phyloP scores from a whole-genome alignment of 2,329 filamentous ascomycete species.

The Neofusicoccum kwambonambiense region DNA sequence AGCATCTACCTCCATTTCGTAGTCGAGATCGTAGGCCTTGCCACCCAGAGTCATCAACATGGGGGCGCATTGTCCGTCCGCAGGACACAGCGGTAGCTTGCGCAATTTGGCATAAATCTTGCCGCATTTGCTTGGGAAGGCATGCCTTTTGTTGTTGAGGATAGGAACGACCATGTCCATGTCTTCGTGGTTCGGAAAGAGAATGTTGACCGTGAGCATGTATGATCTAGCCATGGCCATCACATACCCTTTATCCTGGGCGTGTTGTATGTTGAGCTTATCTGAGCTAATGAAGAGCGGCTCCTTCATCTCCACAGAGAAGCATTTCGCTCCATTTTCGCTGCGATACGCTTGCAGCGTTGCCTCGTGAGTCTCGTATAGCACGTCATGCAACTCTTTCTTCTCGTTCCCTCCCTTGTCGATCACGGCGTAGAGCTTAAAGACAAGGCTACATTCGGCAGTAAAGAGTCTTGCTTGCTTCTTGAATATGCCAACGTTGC shows the following conservation, averaged over 20 bases:
- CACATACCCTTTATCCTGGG: not conserved
- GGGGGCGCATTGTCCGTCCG: not conserved
- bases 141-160: constrained; percentile 22
- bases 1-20: constrained; percentile 27
- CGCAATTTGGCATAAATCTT: constrained; percentile 24
- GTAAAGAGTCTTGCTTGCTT: not conserved
- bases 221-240: not conserved
- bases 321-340: not conserved
- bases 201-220: constrained; percentile 21
- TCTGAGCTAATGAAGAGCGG: constrained; percentile 26
- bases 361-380: constrained; percentile 23
- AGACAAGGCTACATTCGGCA: not conserved
- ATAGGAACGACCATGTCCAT: constrained; percentile 28
- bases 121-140: not conserved
- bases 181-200: constrained; percentile 30
- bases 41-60: not conserved
- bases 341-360: not conserved
- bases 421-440: constrained; percentile 24
- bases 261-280: constrained; percentile 11
- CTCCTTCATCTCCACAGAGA: not conserved
- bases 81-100: constrained; percentile 29
- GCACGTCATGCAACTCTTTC: constrained; percentile 28
- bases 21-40: constrained; percentile 23
- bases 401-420: constrained; percentile 21
- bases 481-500: not conserved